Percentiles rank a stretch among this genome's conserved stretches.
phyloP scores from a whole-genome alignment of 2,329 filamentous ascomycete species.

The Cordyceps tenuipes region DNA sequence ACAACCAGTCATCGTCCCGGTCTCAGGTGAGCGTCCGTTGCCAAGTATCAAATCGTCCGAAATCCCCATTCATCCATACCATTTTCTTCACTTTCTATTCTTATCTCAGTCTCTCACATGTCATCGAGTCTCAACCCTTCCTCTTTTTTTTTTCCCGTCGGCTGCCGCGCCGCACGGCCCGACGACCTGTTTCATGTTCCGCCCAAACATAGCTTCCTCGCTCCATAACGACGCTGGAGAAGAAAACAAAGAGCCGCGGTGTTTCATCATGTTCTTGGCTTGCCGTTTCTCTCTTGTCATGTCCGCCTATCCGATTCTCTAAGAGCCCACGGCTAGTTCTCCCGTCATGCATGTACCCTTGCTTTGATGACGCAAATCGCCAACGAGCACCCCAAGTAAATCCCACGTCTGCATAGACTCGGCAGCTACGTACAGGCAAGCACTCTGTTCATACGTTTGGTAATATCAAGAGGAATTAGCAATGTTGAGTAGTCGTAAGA shows the following conservation, averaged over 20 bases:
- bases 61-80: background rate
- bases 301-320: background rate
- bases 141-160: background rate
- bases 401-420: too few species aligned
- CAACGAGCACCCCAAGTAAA: too few species aligned
- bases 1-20: background rate
- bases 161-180: slow-evolving; percentile 1
- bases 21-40: background rate
- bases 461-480: background rate
- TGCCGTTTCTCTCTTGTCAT: background rate
- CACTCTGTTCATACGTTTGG: too few species aligned
- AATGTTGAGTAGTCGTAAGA: background rate
- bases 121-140: background rate
- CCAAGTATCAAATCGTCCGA: background rate
- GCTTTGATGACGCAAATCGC: too few species aligned
- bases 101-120: background rate
- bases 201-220: background rate
- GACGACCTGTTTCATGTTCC: background rate
- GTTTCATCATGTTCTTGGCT: background rate
- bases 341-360: too few species aligned
- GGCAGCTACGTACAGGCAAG: too few species aligned
- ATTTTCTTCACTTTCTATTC: background rate
- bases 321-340: too few species aligned
- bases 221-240: background rate
- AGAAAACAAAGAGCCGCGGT: background rate